A percentile compares a stretch with the other conserved stretches of the same genome.
Conservation (phyloP, 352 stramenopile species). For the Phytopythium litorale region DNA sequence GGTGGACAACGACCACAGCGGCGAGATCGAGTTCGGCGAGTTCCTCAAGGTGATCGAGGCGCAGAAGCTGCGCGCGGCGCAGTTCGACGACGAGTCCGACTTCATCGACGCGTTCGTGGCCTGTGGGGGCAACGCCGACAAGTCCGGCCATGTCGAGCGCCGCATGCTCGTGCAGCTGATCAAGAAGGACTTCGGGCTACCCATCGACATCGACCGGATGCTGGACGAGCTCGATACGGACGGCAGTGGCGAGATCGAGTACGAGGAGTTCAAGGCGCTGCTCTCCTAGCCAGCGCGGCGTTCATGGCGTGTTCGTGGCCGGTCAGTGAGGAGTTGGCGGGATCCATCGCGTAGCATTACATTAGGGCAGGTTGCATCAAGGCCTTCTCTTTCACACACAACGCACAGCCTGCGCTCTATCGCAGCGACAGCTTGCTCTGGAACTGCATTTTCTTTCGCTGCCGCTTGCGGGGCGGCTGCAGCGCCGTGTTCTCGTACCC, state of each 20-base stretch:
- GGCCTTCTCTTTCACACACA: not conserved
- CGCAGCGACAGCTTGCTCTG: conserved; percentile 75
- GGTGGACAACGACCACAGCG: conserved; percentile 92
- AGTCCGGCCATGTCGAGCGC: conserved; percentile 89
- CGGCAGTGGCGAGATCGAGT: conserved; percentile 94
- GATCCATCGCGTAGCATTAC: not conserved
- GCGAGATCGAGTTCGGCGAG: conserved; percentile 96
- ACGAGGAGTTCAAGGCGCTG: conserved; percentile 95
- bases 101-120: conserved; percentile 97
- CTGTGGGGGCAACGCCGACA: conserved; percentile 90
- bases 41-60: conserved; percentile 97
- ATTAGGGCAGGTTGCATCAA: not conserved
- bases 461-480: conserved; percentile 43
- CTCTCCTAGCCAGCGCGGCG: conserved; percentile 50
- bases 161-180: conserved; percentile 92
- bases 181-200: conserved; percentile 95
- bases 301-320: not conserved
- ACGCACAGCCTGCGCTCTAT: conserved; percentile 21
- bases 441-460: conserved; percentile 69
- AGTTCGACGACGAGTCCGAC: conserved; percentile 96
- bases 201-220: conserved; percentile 96
- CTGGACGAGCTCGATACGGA: conserved; percentile 95
- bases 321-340: not conserved
- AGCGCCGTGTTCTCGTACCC: conserved; percentile 38
- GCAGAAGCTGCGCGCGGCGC: conserved; percentile 93